Evolutionary conservation across 257 asterid genomes (phyloP).

Genomic region (Haberlea rhodopensis): DNA sequence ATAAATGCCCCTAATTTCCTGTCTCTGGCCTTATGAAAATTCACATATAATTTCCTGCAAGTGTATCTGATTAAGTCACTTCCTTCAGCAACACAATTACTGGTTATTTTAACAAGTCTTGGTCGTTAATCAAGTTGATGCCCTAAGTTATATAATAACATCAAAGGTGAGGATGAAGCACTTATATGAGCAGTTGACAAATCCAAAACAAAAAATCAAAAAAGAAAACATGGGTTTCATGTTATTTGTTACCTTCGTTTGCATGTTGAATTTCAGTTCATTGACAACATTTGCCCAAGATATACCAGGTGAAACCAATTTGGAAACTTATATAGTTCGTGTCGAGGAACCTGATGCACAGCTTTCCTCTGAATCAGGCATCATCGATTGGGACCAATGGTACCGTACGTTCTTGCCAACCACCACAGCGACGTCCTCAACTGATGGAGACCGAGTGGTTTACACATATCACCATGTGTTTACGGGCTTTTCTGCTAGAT

Average conservation of each 20-base stretch:
- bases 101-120: background rate
- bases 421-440: constrained; percentile 6
- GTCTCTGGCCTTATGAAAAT: background rate
- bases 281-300: constrained; percentile 16
- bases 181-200: no score
- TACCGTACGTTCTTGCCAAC: constrained; percentile 37
- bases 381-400: constrained; percentile 30
- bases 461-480: constrained; percentile 41
- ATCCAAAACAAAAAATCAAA: background rate
- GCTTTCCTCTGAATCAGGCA: constrained; percentile 11
- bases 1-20: no score
- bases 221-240: constrained; percentile 20
- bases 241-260: constrained; percentile 19
- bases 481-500: constrained; percentile 46
- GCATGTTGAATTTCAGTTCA: constrained; percentile 11
- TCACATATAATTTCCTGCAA: background rate
- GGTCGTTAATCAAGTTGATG: background rate
- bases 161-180: background rate
- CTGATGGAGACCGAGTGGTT: constrained; percentile 19
- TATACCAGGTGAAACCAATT: background rate
- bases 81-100: background rate
- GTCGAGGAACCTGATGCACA: constrained; percentile 27
- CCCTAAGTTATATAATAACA: no score
- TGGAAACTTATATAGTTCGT: constrained; percentile 43
- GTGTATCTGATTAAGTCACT: background rate